phyloP scores from a whole-genome alignment of 768 basidiomycete species.

The Mrakia blollopis region DNA sequence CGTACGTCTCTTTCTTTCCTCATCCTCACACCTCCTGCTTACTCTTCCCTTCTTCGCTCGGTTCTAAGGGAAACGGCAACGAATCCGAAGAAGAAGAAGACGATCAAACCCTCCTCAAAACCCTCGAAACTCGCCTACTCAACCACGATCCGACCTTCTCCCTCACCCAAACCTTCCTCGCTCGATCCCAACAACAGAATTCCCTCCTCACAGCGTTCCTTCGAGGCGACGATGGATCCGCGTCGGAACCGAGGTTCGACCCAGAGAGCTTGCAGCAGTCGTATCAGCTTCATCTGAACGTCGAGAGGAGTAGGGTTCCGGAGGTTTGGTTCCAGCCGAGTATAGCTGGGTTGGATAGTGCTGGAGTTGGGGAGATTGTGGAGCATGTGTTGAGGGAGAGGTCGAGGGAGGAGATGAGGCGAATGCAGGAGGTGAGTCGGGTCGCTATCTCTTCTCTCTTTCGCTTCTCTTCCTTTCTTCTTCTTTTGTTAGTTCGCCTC shows the following conservation, averaged over 20 bases:
- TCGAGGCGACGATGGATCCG: conserved; percentile 42
- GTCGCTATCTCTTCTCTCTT: neutral
- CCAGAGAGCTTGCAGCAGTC: conserved; percentile 38
- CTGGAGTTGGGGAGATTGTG: conserved; percentile 86
- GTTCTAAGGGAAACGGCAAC: conserved; percentile 44
- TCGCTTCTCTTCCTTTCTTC: neutral
- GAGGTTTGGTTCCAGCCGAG: conserved; percentile 87
- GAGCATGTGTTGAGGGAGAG: conserved; percentile 76
- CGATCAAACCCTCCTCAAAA: conserved; percentile 63
- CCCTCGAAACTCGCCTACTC: conserved; percentile 74
- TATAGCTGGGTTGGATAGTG: conserved; percentile 93
- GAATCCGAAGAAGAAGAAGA: conserved; percentile 88
- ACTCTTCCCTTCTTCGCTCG: neutral
- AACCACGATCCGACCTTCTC: conserved; percentile 81
- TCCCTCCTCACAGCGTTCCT: conserved; percentile 79
- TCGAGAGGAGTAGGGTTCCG: conserved; percentile 83
- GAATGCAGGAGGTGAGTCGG: conserved; percentile 65
- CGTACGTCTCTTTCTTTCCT: conserved; percentile 49
- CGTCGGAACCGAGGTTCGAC: conserved; percentile 51
- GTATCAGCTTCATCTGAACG: conserved; percentile 76
- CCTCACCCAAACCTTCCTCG: conserved; percentile 70
- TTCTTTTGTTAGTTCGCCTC: neutral
- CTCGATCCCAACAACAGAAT: conserved; percentile 68
- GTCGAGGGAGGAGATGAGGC: conserved; percentile 59
- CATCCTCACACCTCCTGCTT: too few species aligned